phyloP scores from a whole-genome alignment of 768 basidiomycete species.

The Phylloporus sp. region DNA sequence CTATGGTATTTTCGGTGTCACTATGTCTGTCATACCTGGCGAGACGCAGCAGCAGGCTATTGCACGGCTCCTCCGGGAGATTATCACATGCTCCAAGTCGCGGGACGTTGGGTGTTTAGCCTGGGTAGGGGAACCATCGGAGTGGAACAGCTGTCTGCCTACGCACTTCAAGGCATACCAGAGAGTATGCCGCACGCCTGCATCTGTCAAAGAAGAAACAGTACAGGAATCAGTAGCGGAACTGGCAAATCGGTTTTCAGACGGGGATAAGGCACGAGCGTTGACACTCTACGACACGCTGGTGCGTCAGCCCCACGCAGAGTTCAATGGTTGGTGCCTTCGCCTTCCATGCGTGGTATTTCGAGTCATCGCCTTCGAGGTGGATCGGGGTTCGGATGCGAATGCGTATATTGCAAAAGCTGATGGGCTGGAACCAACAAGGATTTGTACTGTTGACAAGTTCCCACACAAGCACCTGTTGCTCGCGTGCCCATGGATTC shows the following conservation, averaged over 20 bases:
- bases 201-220: not conserved
- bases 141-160: not conserved
- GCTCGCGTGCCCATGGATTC: conserved; percentile 11
- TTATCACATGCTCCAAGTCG: conserved; percentile 1
- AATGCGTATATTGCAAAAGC: not conserved
- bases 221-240: not conserved
- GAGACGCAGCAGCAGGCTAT: conserved; percentile 2
- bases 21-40: conserved; percentile 1
- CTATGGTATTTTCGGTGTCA: conserved; percentile 1
- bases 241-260: not conserved
- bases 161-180: not conserved
- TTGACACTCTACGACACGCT: not conserved
- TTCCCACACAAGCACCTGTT: not conserved
- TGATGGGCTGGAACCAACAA: not conserved
- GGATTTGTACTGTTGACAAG: not conserved
- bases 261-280: not conserved
- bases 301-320: not conserved
- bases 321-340: not conserved
- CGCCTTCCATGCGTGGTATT: not conserved
- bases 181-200: not conserved
- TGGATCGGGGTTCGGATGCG: not conserved
- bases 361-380: not conserved
- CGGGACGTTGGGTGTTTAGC: not conserved
- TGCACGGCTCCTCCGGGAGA: not conserved
- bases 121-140: not conserved